Evolutionary conservation across 208 protist species (phyloP), one percentile per base, ranked within the genome.

Genomic region (Strigomonas oncopelti): DNA sequence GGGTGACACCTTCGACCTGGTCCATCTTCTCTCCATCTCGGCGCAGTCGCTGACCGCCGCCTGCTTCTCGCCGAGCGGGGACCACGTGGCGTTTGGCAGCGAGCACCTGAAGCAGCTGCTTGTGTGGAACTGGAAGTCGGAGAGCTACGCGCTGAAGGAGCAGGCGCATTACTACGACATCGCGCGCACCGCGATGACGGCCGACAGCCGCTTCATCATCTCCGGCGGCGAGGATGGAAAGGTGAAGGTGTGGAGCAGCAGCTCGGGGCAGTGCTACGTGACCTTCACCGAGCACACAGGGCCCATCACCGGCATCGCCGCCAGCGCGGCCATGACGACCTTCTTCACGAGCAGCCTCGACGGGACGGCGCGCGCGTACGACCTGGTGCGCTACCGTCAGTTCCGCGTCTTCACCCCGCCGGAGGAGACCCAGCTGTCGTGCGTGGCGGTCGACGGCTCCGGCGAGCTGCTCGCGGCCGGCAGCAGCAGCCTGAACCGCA

Each of bases 141-240:
- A 97, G 83, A 72, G 92, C 8, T 96, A 96, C 75, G 88, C 96
- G 18, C 67, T 98, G 18, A 96, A 96, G 78, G 92, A 97, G 71
- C 93, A 97, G 81, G 81, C 87, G 1, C 95, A 98, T 80, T 94
- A 93, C 78, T 94, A 97, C 77, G 89, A 94, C 74, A 94, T 97
- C 61, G 75, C 74, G 62, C 80, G 84, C 60, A 85, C 91, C 45
- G 94, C 90, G 51, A 94, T 96, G 76, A 95, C 90, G 28, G 85
- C 85, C 22, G 92, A 97, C 78, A 87, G 90, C 64, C 80, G 72
- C 36, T 77, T 82, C 71, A 92, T 98, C 73, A 83, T 95, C 69
- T 96, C 91, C 29, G 91, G 92, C 46, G 92, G 90, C 53, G 89
- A 97, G 36, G 94, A 98, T 66, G 92, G 92, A 48, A 97, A 96